Percentiles rank a stretch among this genome's conserved stretches.
phyloP scores from a whole-genome alignment of 139 green algal genomes.

The Chlorella sp. region DNA sequence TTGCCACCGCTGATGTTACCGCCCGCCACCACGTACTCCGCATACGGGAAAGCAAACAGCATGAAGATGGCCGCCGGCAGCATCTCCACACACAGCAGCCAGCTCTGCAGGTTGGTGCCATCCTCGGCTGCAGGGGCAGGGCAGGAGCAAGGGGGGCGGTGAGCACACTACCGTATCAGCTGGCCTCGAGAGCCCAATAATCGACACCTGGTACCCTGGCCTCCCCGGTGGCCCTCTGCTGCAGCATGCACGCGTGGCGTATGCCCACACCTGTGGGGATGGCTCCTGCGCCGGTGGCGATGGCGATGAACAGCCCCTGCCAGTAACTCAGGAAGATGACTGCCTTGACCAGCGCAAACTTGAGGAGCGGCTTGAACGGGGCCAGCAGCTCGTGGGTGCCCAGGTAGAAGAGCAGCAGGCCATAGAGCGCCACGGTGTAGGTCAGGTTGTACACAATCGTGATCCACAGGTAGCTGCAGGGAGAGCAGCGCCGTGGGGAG shows the following conservation, averaged over 20 bases:
- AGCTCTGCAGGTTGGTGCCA: constrained; percentile 90
- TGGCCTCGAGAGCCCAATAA: too few species aligned
- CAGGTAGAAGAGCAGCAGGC: constrained; percentile 95
- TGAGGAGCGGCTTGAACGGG: constrained; percentile 93
- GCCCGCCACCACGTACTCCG: constrained; percentile 30
- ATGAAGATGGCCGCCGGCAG: constrained; percentile 81
- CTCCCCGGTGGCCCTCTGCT: too few species aligned
- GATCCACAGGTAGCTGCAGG: constrained; percentile 82
- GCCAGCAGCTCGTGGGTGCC: constrained; percentile 91
- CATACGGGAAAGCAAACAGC: constrained; percentile 91
- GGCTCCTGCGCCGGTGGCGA: constrained; percentile 58
- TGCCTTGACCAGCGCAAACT: constrained; percentile 95
- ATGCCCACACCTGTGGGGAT: constrained; percentile 41
- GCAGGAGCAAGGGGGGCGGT: not conserved
- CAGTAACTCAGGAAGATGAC: constrained; percentile 99
- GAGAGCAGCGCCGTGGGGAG: not conserved
- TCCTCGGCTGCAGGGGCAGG: constrained; percentile 53
- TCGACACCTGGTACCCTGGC: too few species aligned
- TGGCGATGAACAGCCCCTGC: constrained; percentile 88
- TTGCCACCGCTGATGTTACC: constrained; percentile 51
- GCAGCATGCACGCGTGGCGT: too few species aligned
- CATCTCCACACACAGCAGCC: constrained; percentile 97
- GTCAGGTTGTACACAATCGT: constrained; percentile 95
- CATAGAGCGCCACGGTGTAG: constrained; percentile 93
- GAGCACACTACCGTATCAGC: not conserved